These are phyloP conservation scores for Ophiostoma sp. DNA, from an alignment of 2,329 filamentous ascomycete genomes.

Conservation along the genomic window DNA sequence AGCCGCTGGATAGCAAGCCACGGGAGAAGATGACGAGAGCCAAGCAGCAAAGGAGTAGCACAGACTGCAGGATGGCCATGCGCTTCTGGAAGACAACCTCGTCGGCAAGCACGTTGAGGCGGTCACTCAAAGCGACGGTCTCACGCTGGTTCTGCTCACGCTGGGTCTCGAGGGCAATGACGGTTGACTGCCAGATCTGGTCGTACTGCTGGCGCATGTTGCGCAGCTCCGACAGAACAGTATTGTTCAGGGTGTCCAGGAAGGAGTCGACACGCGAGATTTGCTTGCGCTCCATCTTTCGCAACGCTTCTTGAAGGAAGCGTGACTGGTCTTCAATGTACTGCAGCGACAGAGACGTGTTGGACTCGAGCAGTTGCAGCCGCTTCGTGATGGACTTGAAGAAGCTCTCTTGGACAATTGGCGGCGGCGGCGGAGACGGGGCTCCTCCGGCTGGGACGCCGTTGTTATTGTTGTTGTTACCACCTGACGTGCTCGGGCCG, in stretches of 20 bases:
- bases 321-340: conserved; percentile 97
- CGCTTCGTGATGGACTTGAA: conserved; percentile 97
- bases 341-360: conserved; percentile 86
- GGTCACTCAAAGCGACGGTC: conserved; percentile 74
- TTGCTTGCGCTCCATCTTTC: conserved; percentile 83
- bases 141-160: conserved; percentile 81
- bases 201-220: conserved; percentile 85
- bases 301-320: conserved; percentile 83
- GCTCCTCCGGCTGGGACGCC: conserved; percentile 36
- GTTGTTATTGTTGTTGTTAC: conserved; percentile 41
- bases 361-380: conserved; percentile 84
- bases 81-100: conserved; percentile 85
- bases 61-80: conserved; percentile 88
- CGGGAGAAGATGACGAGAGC: conserved; percentile 80
- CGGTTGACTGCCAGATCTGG: conserved; percentile 93
- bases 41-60: conserved; percentile 82
- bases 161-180: conserved; percentile 86
- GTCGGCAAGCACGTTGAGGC: conserved; percentile 87
- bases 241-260: conserved; percentile 80
- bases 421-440: conserved; percentile 47
- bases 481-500: not conserved
- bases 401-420: conserved; percentile 94
- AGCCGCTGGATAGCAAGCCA: conserved; percentile 40
- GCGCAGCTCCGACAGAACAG: conserved; percentile 77
- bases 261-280: conserved; percentile 80